Conservation (phyloP, 495 filamentous ascomycete genomes). For the Hapsidospora chrysogenum region DNA sequence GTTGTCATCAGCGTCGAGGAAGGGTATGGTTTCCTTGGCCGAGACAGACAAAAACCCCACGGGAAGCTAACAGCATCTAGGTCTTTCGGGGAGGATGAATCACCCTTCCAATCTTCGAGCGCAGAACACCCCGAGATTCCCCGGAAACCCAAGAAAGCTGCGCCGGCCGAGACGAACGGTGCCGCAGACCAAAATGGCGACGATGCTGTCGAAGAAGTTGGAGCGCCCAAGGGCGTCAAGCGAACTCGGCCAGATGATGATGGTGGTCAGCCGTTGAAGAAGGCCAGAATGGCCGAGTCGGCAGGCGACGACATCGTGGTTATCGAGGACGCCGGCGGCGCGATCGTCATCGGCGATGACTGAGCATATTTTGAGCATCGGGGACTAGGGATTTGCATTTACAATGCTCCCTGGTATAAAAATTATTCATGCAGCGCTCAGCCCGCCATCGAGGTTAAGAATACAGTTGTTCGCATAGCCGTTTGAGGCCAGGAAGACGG, state of each 20-base stretch:
- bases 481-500: conserved; percentile 60
- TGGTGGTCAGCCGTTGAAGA: conserved; percentile 17
- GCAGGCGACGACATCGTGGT: conserved; percentile 25
- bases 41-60: neutral
- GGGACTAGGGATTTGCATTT: neutral
- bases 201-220: conserved; percentile 4
- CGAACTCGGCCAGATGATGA: conserved; percentile 17
- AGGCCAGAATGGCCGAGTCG: conserved; percentile 19
- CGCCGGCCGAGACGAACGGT: conserved; percentile 16
- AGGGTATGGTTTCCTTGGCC: conserved; percentile 18
- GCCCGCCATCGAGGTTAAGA: conserved; percentile 70
- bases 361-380: conserved; percentile 8
- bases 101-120: neutral
- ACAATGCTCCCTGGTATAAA: too few species aligned
- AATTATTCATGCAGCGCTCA: conserved; percentile 42
- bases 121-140: conserved; percentile 25
- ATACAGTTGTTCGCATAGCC: conserved; percentile 72
- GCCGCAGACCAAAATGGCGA: conserved; percentile 14
- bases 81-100: neutral
- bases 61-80: neutral
- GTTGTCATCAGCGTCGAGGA: conserved; percentile 50
- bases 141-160: conserved; percentile 21
- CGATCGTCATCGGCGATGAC: conserved; percentile 64
- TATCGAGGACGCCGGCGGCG: conserved; percentile 44
- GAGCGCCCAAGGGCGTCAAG: conserved; percentile 17